Conservation (phyloP, 177 flowering plant genomes). For the Vitis hybrid region DNA sequence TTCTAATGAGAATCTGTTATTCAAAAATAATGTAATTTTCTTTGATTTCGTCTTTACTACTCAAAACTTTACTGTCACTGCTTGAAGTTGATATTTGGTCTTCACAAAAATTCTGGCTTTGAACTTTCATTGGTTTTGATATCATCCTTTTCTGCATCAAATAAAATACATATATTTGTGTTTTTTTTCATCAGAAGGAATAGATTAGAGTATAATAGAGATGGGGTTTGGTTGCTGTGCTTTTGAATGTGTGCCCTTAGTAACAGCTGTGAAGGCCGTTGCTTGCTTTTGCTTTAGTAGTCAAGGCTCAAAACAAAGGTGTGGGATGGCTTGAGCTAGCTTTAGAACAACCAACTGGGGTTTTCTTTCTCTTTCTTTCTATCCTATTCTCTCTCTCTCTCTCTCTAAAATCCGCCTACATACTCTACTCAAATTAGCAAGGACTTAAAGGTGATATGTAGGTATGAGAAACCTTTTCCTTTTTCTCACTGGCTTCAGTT, state of each 20-base stretch:
- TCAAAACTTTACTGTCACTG: conserved; percentile 18
- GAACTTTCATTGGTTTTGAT: not conserved
- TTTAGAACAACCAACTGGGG: conserved; percentile 15
- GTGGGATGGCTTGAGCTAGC: conserved; percentile 20
- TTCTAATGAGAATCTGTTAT: not conserved
- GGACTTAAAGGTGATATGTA: conserved; percentile 41
- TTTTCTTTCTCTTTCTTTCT: conserved; percentile 8
- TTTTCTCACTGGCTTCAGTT: conserved; percentile 65
- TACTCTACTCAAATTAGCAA: conserved; percentile 43
- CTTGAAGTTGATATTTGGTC: no score
- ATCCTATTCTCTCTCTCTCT: conserved; percentile 9
- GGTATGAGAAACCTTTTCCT: conserved; percentile 41
- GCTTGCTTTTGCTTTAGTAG: conserved; percentile 66
- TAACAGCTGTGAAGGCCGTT: conserved; percentile 59
- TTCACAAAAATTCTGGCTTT: not conserved
- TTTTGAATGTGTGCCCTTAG: conserved; percentile 39
- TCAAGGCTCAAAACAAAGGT: conserved; percentile 55
- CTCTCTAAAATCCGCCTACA: conserved; percentile 31
- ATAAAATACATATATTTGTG: not conserved
- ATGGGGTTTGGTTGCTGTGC: conserved; percentile 15
- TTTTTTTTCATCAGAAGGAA: not conserved
- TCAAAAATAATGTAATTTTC: not conserved
- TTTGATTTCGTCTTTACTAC: conserved; percentile 10
- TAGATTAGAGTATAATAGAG: not conserved
- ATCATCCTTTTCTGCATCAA: not conserved